Evolutionary conservation across 495 filamentous ascomycete species (phyloP).

Genomic region (Cairneyella variabilis): DNA sequence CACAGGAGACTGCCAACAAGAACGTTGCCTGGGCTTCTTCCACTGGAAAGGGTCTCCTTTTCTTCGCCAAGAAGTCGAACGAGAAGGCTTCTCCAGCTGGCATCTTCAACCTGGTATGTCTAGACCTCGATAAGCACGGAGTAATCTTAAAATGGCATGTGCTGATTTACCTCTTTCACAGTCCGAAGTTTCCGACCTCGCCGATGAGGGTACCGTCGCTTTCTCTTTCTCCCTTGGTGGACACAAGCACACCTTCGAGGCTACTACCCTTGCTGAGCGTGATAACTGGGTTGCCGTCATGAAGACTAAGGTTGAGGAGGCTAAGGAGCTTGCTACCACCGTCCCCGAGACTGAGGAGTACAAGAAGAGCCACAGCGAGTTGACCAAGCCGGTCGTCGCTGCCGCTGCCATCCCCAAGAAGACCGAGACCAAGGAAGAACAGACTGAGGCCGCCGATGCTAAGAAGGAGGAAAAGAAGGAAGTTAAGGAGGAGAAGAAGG

Average conservation of each 20-base stretch:
- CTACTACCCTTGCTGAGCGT: conserved; percentile 66
- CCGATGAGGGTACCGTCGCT: conserved; percentile 67
- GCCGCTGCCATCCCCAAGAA: conserved; percentile 42
- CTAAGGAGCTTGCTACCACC: conserved; percentile 66
- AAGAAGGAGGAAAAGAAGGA: conserved; percentile 40
- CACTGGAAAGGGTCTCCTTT: conserved; percentile 93
- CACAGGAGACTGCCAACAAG: conserved; percentile 64
- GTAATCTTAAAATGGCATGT: neutral
- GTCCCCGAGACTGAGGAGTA: conserved; percentile 70
- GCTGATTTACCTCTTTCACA: conserved; percentile 1
- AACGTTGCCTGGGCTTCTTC: conserved; percentile 83
- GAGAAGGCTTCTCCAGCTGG: conserved; percentile 77
- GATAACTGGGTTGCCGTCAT: conserved; percentile 84
- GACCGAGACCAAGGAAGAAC: conserved; percentile 34
- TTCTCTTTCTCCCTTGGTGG: conserved; percentile 80
- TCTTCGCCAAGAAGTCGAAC: conserved; percentile 76
- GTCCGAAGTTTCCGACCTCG: conserved; percentile 80
- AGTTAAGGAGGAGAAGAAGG: conserved; percentile 43
- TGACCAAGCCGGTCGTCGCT: conserved; percentile 54
- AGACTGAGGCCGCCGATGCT: conserved; percentile 35
- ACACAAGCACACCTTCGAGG: conserved; percentile 90
- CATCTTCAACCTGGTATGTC: conserved; percentile 77
- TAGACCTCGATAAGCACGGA: neutral
- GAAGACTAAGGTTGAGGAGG: conserved; percentile 71
- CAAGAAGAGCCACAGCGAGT: conserved; percentile 71